Evolutionary conservation across 148 eudicot genomes (phyloP), one percentile per base, ranked within the genome.

Genomic region (Oxyria digyna): DNA sequence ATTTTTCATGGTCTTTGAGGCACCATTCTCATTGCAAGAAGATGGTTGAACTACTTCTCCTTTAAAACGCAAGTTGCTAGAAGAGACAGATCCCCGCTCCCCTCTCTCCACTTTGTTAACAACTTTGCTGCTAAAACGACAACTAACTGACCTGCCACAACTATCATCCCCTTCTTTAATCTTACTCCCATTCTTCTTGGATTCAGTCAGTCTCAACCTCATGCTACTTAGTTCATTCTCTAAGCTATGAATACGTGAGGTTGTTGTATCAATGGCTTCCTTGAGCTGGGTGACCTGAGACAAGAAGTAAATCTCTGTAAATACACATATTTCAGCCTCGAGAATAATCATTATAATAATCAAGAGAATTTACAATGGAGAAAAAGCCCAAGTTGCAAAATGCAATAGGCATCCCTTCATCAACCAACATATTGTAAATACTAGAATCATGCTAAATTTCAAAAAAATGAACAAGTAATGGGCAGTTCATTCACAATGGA

Each of bases 1-100:
- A 54, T 62, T 82, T 69, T 41, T 80, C 76, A 54, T 87, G 73
- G 54, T 69, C 41, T 6, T 70, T 57, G 64, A 24, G 24, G 4
- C 8, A 32, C 20, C 33, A 29, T 57, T 57, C 15, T 17, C 18
- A 70, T 45, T 42, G 23, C 1, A 29, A 45, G 20, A 45, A 45
- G 49, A 14, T 45, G 49, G 17, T 14, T 45, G 20, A 14, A 45
- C 18, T 4, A 45, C 20, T 4, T 45, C 49, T 45, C 49, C 23
- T 15, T 68, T 38, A 23, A 21, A 27, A 21, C 78, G 75, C 52
- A 70, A 57, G 24, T 72, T 76, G n/a, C 77, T 72, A 0, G 87
- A 74, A 67, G 96, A 89, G 65, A 85, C 75, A 1, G 96, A 87
- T 45, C 96, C 96, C 33, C 73, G 76, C 38, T 87, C 81, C 6